A percentile compares a stretch with the other conserved stretches of the same genome.
phyloP scores from a whole-genome alignment of 352 stramenopile species.

The Phytophthora cryptogea region DNA sequence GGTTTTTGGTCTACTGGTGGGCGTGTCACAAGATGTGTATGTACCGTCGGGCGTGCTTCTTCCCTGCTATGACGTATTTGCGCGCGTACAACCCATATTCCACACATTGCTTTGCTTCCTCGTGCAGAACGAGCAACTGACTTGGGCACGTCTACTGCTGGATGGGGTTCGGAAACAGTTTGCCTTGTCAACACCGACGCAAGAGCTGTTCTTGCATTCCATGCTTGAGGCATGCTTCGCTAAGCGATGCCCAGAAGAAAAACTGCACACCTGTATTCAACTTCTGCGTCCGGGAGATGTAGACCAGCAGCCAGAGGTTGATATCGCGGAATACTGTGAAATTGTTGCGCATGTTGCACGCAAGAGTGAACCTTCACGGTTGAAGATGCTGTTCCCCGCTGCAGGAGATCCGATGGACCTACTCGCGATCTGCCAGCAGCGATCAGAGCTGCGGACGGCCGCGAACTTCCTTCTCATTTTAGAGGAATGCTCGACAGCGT shows the following conservation, averaged over 20 bases:
- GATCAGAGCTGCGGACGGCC: constrained; percentile 73
- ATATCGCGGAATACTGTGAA: constrained; percentile 84
- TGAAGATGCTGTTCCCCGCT: constrained; percentile 68
- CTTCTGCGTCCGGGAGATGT: constrained; percentile 45
- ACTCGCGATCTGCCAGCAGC: constrained; percentile 60
- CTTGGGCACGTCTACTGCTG: constrained; percentile 58
- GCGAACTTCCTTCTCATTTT: constrained; percentile 86
- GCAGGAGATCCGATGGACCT: constrained; percentile 74
- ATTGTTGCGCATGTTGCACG: constrained; percentile 83
- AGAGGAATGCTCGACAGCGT: constrained; percentile 61
- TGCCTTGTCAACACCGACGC: constrained; percentile 67
- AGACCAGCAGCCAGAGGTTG: constrained; percentile 18
- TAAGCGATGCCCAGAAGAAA: constrained; percentile 44
- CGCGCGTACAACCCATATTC: constrained; percentile 81
- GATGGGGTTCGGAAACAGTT: constrained; percentile 52
- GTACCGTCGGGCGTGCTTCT: constrained; percentile 60
- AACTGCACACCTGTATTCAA: constrained; percentile 50
- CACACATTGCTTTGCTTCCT: constrained; percentile 74
- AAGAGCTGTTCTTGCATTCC: constrained; percentile 81
- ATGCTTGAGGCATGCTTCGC: constrained; percentile 76
- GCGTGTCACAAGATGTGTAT: constrained; percentile 83
- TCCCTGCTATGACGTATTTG: constrained; percentile 78
- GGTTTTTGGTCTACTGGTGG: constrained; percentile 73
- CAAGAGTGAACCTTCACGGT: constrained; percentile 82
- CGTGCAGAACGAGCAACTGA: constrained; percentile 66